A percentile compares a stretch with the other conserved stretches of the same genome.
Conservation (phyloP, 2,329 filamentous ascomycete genomes). For the Ophiostoma quercus region DNA sequence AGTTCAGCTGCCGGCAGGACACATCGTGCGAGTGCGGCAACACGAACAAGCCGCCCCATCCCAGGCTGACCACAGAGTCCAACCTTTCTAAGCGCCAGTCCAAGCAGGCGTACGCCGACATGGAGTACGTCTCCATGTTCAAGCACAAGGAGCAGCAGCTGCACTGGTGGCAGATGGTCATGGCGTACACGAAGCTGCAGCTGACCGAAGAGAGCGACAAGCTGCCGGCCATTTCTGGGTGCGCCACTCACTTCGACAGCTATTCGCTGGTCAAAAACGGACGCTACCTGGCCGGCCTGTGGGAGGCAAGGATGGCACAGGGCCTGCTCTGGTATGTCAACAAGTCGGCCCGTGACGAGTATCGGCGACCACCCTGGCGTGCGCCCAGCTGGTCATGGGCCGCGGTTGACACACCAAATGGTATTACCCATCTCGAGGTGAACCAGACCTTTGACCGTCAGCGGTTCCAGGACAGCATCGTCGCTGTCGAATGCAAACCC, state of each 20-base stretch:
- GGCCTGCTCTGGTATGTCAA: conserved; percentile 3
- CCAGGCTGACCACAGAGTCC: not conserved
- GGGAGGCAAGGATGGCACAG: not conserved
- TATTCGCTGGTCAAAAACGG: not conserved
- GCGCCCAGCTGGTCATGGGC: not conserved
- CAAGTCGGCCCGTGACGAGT: not conserved
- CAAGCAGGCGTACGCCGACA: not conserved
- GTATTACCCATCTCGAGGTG: not conserved
- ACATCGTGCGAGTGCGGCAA: not conserved
- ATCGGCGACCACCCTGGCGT: not conserved
- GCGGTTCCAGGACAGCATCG: conserved; percentile 1
- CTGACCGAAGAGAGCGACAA: not conserved
- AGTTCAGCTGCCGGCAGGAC: not conserved
- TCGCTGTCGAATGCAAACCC: not conserved
- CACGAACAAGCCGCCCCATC: not conserved
- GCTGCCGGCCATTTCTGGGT: not conserved
- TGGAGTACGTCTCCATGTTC: not conserved
- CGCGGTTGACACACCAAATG: not conserved
- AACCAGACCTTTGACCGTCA: not conserved
- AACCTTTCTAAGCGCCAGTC: not conserved
- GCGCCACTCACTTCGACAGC: not conserved
- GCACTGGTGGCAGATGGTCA: not conserved
- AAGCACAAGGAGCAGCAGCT: not conserved
- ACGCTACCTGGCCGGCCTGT: not conserved
- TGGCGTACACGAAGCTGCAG: not conserved